Conservation (phyloP, 495 filamentous ascomycete species). For the Sphaerosporella brunnea region DNA sequence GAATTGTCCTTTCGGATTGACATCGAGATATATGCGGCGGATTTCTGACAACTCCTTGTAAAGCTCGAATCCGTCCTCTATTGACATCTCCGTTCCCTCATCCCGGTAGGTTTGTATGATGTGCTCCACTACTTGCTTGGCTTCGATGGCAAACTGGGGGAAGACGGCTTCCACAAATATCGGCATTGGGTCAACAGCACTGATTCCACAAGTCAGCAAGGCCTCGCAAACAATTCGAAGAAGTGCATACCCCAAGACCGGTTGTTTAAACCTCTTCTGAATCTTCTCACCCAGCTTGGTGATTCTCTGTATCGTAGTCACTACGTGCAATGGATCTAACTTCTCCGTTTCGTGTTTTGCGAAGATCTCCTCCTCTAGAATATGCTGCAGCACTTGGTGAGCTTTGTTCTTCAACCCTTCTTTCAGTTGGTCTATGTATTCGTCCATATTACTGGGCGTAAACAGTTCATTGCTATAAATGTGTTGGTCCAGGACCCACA, state of each 20-base stretch:
- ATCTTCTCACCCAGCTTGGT: slow-evolving; percentile 67
- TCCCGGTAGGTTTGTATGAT: slow-evolving; percentile 55
- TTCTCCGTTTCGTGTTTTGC: slow-evolving; percentile 34
- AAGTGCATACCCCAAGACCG: slow-evolving; percentile 53
- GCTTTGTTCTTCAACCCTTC: slow-evolving; percentile 59
- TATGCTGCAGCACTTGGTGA: slow-evolving; percentile 41
- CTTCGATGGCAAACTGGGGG: slow-evolving; percentile 76
- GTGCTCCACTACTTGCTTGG: slow-evolving; percentile 57
- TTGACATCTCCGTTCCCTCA: slow-evolving; percentile 52
- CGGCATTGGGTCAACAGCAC: slow-evolving; percentile 53
- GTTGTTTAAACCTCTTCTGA: slow-evolving; percentile 52
- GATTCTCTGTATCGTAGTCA: slow-evolving; percentile 70
- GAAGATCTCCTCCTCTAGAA: slow-evolving; percentile 36
- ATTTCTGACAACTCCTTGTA: slow-evolving; percentile 77
- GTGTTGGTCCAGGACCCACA: slow-evolving; percentile 70
- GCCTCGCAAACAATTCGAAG: slow-evolving; percentile 1
- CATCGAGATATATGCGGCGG: slow-evolving; percentile 53
- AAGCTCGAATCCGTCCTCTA: slow-evolving; percentile 84
- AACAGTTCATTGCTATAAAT: slow-evolving; percentile 65
- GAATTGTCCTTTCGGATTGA: slow-evolving; percentile 50
- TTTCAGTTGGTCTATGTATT: slow-evolving; percentile 50
- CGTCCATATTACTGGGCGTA: slow-evolving; percentile 46
- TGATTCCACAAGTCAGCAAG: background rate
- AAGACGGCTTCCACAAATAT: slow-evolving; percentile 69
- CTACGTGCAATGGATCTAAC: slow-evolving; percentile 74